A percentile compares a stretch with the other conserved stretches of the same genome.
Conservation (phyloP, 129 eudicot species). For the Mikania micrantha region DNA sequence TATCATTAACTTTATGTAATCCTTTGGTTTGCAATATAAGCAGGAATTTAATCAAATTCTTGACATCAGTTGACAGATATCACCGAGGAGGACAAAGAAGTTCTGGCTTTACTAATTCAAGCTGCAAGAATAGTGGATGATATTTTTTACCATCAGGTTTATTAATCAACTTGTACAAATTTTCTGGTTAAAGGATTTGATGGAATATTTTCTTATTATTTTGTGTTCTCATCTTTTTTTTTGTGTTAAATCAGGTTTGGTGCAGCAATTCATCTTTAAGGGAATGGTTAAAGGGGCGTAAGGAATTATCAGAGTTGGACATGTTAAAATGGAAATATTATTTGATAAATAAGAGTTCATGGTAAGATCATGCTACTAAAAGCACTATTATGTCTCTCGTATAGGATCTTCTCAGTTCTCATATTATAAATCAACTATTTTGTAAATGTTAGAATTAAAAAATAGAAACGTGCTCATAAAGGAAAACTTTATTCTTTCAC, state of each 20-base stretch:
- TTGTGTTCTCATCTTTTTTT: background rate
- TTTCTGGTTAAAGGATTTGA: background rate
- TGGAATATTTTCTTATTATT: background rate
- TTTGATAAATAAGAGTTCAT: slow-evolving; percentile 79
- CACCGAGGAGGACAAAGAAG: slow-evolving; percentile 66
- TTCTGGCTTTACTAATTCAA: slow-evolving; percentile 51
- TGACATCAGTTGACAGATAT: slow-evolving; percentile 61
- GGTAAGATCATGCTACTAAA: slow-evolving; percentile 39
- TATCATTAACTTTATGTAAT: background rate
- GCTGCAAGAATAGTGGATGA: slow-evolving; percentile 83
- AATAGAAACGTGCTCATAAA: background rate
- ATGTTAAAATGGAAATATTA: slow-evolving; percentile 77
- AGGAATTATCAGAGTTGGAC: slow-evolving; percentile 50
- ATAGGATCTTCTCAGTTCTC: slow-evolving; percentile 11
- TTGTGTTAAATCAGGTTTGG: slow-evolving; percentile 54
- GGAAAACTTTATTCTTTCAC: background rate
- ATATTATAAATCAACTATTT: background rate
- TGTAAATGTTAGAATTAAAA: background rate
- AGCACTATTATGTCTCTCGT: background rate
- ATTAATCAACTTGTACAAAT: background rate
- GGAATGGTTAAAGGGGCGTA: slow-evolving; percentile 61
- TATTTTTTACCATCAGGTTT: slow-evolving; percentile 68
- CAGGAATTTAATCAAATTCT: slow-evolving; percentile 2
- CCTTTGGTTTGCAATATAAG: background rate
- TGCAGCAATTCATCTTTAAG: slow-evolving; percentile 73